These are phyloP conservation scores for Ganoderma multipileum DNA, from an alignment of 1,284 basidiomycete genomes.

Conservation along the genomic window DNA sequence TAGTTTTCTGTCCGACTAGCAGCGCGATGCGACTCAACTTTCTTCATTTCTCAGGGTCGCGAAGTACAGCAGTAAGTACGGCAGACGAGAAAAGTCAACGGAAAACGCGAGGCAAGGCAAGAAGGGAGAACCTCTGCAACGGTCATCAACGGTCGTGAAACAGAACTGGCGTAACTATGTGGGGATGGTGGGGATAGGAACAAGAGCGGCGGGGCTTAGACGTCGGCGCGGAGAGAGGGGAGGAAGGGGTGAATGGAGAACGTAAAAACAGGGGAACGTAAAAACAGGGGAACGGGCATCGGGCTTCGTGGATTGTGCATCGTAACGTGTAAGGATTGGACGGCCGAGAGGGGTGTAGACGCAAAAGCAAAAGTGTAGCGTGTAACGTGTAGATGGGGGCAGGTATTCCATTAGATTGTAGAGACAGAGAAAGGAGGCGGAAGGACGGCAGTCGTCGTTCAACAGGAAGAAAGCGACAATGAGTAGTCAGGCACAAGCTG, in stretches of 20 bases:
- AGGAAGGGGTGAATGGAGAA: neutral
- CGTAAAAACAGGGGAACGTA: neutral
- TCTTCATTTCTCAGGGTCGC: constrained; percentile 24
- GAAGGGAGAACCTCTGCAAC: neutral
- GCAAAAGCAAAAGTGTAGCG: constrained; percentile 6
- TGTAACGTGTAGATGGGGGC: constrained; percentile 4
- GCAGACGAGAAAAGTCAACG: constrained; percentile 6
- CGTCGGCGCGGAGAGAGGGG: neutral
- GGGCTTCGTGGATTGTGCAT: neutral
- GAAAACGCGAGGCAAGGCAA: neutral
- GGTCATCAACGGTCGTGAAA: constrained; percentile 34
- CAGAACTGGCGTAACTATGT: constrained; percentile 13
- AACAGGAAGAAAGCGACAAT: neutral
- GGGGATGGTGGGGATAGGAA: neutral
- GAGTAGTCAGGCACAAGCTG: neutral
- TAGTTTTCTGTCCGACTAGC: neutral
- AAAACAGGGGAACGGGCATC: neutral
- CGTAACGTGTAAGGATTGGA: constrained; percentile 3
- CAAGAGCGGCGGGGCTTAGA: neutral
- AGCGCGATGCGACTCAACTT: neutral
- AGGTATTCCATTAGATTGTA: constrained; percentile 22
- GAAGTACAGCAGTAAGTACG: constrained; percentile 15
- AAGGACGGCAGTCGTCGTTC: neutral
- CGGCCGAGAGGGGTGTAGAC: neutral
- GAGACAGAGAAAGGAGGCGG: constrained; percentile 1